Evolutionary conservation across 1,284 basidiomycete genomes (phyloP).

Genomic region (Laetiporus sulphureus): DNA sequence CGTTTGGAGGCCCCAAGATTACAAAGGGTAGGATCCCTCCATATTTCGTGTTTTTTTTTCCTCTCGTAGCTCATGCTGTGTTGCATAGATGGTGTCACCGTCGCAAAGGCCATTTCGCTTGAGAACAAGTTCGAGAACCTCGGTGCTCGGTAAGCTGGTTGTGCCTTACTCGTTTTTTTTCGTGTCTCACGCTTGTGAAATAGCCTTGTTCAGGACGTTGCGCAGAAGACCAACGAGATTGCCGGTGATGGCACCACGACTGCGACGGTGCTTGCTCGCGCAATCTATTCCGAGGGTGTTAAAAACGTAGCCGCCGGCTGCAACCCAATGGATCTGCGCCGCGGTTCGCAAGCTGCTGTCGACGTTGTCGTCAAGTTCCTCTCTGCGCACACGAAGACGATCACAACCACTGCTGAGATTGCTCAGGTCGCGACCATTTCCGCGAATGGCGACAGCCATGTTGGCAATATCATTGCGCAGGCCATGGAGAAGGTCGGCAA

Average conservation of each 20-base stretch:
- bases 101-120: constrained; percentile 91
- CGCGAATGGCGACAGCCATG: constrained; percentile 92
- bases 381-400: constrained; percentile 84
- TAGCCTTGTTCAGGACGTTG: constrained; percentile 93
- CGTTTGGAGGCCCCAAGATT: constrained; percentile 96
- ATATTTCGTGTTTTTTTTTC: constrained; percentile 3
- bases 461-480: constrained; percentile 96
- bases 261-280: constrained; percentile 93
- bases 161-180: not conserved
- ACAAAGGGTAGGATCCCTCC: constrained; percentile 88
- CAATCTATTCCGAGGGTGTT: constrained; percentile 97
- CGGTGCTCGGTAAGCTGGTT: constrained; percentile 75
- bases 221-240: constrained; percentile 94
- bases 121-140: constrained; percentile 99
- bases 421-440: constrained; percentile 98
- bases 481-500: constrained; percentile 99
- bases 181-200: constrained; percentile 4
- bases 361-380: constrained; percentile 94
- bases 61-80: not conserved
- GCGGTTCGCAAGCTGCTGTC: constrained; percentile 94
- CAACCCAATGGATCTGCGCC: constrained; percentile 99
- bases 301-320: constrained; percentile 99
- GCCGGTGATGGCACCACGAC: constrained; percentile 99
- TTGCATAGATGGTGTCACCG: constrained; percentile 87
- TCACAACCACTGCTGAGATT: constrained; percentile 97